These are phyloP conservation scores for Aspergillus oerlinghausenensis DNA, from an alignment of 2,329 filamentous ascomycete species.

Conservation along the genomic window DNA sequence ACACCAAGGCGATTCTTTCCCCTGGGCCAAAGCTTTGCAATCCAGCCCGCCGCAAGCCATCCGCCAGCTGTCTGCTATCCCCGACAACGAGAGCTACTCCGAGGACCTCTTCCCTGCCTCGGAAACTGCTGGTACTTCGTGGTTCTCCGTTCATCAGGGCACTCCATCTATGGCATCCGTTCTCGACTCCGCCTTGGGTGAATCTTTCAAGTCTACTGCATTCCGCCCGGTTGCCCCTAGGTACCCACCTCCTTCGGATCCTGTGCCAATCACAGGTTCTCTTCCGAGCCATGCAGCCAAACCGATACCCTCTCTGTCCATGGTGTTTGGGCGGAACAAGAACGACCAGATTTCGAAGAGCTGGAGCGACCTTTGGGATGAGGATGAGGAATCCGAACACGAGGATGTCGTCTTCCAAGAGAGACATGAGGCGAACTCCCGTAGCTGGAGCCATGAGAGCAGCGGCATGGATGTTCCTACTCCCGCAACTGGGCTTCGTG, in stretches of 20 bases:
- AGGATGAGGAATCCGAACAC: slow-evolving; percentile 68
- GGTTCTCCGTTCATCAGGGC: slow-evolving; percentile 71
- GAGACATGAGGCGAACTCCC: slow-evolving; percentile 59
- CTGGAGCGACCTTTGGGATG: slow-evolving; percentile 98
- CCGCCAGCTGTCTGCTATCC: slow-evolving; percentile 83
- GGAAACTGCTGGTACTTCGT: slow-evolving; percentile 60
- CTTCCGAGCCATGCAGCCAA: slow-evolving; percentile 61
- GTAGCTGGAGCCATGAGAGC: slow-evolving; percentile 76
- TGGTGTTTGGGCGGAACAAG: slow-evolving; percentile 69
- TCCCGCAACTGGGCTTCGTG: slow-evolving; percentile 49
- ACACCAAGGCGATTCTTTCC: slow-evolving; percentile 74
- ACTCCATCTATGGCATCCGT: slow-evolving; percentile 81
- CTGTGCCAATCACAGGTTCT: slow-evolving; percentile 74
- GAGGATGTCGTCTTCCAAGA: slow-evolving; percentile 59
- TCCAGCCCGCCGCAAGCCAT: slow-evolving; percentile 65
- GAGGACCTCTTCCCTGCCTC: slow-evolving; percentile 84
- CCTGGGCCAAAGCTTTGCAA: slow-evolving; percentile 89
- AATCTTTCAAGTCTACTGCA: slow-evolving; percentile 72
- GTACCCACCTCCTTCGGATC: slow-evolving; percentile 49
- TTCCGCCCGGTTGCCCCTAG: slow-evolving; percentile 43
- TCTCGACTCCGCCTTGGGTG: slow-evolving; percentile 73
- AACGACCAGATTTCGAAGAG: slow-evolving; percentile 87
- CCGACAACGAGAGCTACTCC: slow-evolving; percentile 69
- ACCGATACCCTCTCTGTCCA: slow-evolving; percentile 65
- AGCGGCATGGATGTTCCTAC: slow-evolving; percentile 48